Evolutionary conservation across 768 basidiomycete species (phyloP).

Genomic region (Suillus placidus): DNA sequence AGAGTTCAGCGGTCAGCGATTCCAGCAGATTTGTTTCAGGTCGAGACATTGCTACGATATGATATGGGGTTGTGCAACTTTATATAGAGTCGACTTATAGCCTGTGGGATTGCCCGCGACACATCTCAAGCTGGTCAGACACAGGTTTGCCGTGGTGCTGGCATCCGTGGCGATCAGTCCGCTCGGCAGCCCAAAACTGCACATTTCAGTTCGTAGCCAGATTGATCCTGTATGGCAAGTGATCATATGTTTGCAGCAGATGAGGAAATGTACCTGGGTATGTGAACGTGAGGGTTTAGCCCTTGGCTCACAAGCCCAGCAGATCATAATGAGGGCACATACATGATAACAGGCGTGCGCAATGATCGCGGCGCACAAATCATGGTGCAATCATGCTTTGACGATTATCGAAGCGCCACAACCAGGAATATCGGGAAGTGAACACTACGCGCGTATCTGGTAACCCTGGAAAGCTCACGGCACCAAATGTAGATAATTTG

Average conservation of each 20-base stretch:
- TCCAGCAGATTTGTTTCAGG: not conserved
- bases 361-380: not conserved
- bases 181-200: not conserved
- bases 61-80: not conserved
- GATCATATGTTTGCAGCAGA: not conserved
- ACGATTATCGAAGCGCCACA: too few relatives aligned
- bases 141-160: not conserved
- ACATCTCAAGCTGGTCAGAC: not conserved
- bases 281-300: not conserved
- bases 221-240: not conserved
- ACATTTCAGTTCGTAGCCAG: not conserved
- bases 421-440: not conserved
- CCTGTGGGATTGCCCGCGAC: not conserved
- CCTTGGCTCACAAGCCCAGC: not conserved
- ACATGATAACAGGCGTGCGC: not conserved
- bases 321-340: not conserved
- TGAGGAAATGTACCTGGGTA: not conserved
- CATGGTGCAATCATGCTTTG: too few relatives aligned
- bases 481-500: not conserved
- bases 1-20: constrained; percentile 3
- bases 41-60: not conserved
- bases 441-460: not conserved
- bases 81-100: not conserved
- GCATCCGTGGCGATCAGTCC: not conserved
- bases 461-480: not conserved